Evolutionary conservation across 2,329 filamentous ascomycete species (phyloP), one percentile per base, ranked within the genome.

Genomic region (Ophiostoma sp.): DNA sequence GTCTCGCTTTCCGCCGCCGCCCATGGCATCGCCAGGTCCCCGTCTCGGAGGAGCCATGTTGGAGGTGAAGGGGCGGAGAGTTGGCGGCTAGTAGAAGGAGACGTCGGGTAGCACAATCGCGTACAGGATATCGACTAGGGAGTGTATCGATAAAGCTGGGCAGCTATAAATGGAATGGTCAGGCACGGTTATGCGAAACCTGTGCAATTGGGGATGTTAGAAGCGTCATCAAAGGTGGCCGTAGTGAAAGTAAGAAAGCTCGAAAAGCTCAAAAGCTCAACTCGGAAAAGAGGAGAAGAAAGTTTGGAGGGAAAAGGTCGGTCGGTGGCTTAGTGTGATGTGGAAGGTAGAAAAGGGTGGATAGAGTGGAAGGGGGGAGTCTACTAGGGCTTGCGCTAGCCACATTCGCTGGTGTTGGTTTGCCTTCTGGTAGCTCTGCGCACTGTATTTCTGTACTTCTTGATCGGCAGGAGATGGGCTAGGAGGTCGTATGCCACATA

Each of bases 11-110:
- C 68, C 66, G 9, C 73, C 70, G 27, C 76, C 76, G 74, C 76
- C 77, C 40, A 71, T 67, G 40, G 72, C 70, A 38, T 78, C 75
- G 68, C 69, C 72, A 44, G 75, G 72, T 62, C 72, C 67, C 70
- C 76, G 76, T 73, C 75, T 78, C 66, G 76, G 76, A 73, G 74
- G 74, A 44, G 77, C 77, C 75, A 76, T 76, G 40, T 70, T 71
- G 9, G 9, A 52, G 45, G 41, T 38, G 38, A 63, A 18, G 16
- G 12, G 40, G 60, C 40, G 38, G 55, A 60, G 55, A 60, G 27
- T 38, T 38, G 27, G 60, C 38, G 38, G 60, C 27, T 63, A 16
- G 40, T 14, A 44, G 60, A 36, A 40, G 55, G 12, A 6, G 16
- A 40, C 18, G 40, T 42, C 60, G 60, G 16, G 40, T 42, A 8